phyloP scores from a whole-genome alignment of 495 filamentous ascomycete species.

The Talaromyces ruber region DNA sequence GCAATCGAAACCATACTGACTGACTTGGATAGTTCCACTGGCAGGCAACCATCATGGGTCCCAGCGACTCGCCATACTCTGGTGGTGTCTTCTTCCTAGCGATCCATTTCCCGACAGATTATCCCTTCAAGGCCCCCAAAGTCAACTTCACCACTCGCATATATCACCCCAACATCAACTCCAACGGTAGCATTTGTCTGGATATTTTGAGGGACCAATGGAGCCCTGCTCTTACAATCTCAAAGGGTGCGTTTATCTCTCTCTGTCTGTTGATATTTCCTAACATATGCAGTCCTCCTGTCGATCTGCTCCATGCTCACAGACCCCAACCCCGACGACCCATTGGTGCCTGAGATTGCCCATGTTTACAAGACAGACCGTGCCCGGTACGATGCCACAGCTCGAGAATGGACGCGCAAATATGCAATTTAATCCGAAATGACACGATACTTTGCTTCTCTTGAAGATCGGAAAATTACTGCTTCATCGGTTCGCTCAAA shows the following conservation, averaged over 20 bases:
- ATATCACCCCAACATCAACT: constrained; percentile 99
- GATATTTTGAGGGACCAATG: constrained; percentile 98
- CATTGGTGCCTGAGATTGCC: constrained; percentile 95
- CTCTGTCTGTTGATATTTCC: neutral
- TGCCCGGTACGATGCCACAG: constrained; percentile 88
- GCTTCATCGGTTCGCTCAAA: neutral
- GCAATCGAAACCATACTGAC: neutral
- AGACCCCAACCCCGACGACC: constrained; percentile 98
- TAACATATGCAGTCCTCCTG: constrained; percentile 62
- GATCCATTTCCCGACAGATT: constrained; percentile 99
- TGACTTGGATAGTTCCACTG: constrained; percentile 76
- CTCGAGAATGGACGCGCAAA: constrained; percentile 97
- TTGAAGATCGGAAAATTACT: neutral
- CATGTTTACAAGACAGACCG: constrained; percentile 99
- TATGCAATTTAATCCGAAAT: constrained; percentile 63
- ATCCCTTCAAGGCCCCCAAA: constrained; percentile 99
- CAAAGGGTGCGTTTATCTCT: constrained; percentile 65
- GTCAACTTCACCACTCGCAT: constrained; percentile 99
- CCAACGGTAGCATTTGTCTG: constrained; percentile 97
- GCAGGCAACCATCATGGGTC: constrained; percentile 99
- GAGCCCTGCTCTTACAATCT: constrained; percentile 97
- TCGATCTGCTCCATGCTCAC: constrained; percentile 99
- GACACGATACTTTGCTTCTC: neutral
- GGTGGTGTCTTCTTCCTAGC: constrained; percentile 97
- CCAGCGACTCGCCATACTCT: constrained; percentile 91